These are phyloP conservation scores for Scenedesmus sp. DNA, from an alignment of 163 green algal genomes.

Conservation along the genomic window DNA sequence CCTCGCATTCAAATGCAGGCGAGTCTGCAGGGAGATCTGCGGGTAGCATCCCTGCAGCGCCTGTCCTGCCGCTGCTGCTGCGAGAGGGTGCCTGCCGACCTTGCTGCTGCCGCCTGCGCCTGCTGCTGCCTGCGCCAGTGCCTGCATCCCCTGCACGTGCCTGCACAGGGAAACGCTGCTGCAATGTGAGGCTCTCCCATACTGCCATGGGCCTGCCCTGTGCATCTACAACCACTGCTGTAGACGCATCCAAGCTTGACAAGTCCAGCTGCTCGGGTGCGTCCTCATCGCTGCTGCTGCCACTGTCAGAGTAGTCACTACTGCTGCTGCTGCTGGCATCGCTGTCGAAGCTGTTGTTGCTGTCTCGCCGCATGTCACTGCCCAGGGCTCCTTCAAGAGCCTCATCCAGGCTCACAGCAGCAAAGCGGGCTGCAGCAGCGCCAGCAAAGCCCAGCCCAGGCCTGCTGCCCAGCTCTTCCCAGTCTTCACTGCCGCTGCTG, in stretches of 20 bases:
- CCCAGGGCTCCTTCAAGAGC: constrained; percentile 22
- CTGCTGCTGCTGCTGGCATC: constrained; percentile 20
- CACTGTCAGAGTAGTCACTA: not conserved
- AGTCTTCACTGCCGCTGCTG: not conserved
- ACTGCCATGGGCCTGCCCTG: constrained; percentile 13
- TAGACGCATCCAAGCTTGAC: not conserved
- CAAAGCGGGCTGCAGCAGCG: constrained; percentile 14
- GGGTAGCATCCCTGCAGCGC: not conserved
- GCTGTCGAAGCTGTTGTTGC: not conserved
- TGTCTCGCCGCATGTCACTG: not conserved
- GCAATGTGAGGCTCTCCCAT: not conserved
- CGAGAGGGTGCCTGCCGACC: not conserved
- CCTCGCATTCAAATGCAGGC: not conserved
- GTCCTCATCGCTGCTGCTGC: constrained; percentile 17
- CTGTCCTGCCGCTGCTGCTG: not conserved
- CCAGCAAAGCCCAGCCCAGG: constrained; percentile 23
- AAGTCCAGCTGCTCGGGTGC: not conserved
- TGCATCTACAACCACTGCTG: constrained; percentile 32
- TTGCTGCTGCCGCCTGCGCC: not conserved
- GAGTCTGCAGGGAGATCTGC: not conserved
- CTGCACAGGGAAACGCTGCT: constrained; percentile 46
- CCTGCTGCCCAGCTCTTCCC: not conserved
- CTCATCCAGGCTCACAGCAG: not conserved
- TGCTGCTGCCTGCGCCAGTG: constrained; percentile 17
- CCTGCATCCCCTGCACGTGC: not conserved